phyloP scores from a whole-genome alignment of 768 basidiomycete species.

The Amanita phalloides region DNA sequence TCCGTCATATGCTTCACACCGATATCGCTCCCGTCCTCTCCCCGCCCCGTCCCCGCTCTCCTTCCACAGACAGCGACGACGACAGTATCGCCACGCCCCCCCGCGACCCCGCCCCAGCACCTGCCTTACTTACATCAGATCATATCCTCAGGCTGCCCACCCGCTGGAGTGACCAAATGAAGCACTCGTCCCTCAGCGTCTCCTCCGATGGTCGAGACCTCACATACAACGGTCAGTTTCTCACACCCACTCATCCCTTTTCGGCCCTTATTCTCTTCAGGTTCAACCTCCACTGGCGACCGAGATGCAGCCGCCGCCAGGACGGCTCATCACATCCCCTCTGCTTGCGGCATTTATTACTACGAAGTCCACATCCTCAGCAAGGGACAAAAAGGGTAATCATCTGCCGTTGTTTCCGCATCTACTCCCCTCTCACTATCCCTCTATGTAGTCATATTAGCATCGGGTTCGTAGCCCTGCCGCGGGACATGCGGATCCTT shows the following conservation, averaged over 20 bases:
- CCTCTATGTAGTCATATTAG: slow-evolving; percentile 53
- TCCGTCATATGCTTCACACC: slow-evolving; percentile 60
- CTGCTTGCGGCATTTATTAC: slow-evolving; percentile 87
- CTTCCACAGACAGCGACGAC: slow-evolving; percentile 54
- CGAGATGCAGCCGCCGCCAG: slow-evolving; percentile 81
- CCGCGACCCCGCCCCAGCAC: slow-evolving; percentile 23
- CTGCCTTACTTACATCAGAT: slow-evolving; percentile 22
- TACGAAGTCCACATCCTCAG: slow-evolving; percentile 83
- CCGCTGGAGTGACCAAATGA: slow-evolving; percentile 67
- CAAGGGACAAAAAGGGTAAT: slow-evolving; percentile 74
- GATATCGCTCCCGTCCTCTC: slow-evolving; percentile 29
- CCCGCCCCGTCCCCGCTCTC: slow-evolving; percentile 28
- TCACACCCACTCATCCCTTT: background rate
- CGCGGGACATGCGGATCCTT: background rate
- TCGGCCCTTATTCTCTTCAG: slow-evolving; percentile 1
- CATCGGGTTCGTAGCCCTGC: slow-evolving; percentile 48
- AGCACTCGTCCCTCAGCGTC: slow-evolving; percentile 47
- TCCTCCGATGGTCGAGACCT: slow-evolving; percentile 67
- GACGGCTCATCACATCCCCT: slow-evolving; percentile 67
- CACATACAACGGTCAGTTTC: slow-evolving; percentile 48
- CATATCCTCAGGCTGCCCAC: slow-evolving; percentile 54
- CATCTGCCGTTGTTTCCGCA: slow-evolving; percentile 3
- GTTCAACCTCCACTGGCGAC: slow-evolving; percentile 32
- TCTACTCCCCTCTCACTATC: slow-evolving; percentile 11
- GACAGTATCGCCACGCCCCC: slow-evolving; percentile 47